Conservation (phyloP, 2,329 filamentous ascomycete species). For the Xylariaceae sp. region DNA sequence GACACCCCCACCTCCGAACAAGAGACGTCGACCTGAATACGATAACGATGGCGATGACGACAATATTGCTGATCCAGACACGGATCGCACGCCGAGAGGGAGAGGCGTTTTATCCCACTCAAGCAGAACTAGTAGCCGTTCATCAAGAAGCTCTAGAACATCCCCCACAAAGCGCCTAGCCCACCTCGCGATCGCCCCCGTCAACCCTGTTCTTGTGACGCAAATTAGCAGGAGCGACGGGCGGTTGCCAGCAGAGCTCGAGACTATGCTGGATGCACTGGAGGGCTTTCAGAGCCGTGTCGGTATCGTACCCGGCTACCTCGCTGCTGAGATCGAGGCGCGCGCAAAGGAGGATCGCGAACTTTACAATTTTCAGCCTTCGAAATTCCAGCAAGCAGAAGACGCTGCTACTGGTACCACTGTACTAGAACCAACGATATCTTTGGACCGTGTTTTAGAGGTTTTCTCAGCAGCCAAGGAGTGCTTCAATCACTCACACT, state of each 20-base stretch:
- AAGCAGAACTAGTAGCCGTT: no score
- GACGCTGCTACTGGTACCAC: background rate
- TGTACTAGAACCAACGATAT: background rate
- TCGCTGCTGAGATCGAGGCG: conserved; percentile 9
- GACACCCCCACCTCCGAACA: background rate
- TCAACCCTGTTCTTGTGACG: background rate
- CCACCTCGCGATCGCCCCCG: background rate
- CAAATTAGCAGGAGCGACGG: background rate
- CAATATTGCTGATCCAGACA: background rate
- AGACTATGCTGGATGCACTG: background rate
- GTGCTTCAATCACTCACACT: background rate
- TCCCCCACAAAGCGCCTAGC: conserved; percentile 4
- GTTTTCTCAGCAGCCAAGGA: background rate
- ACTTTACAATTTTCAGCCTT: background rate
- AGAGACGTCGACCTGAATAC: background rate
- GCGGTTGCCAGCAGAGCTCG: background rate
- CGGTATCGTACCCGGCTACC: conserved; percentile 11
- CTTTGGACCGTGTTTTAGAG: background rate
- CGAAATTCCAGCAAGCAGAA: background rate
- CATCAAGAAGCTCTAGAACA: background rate
- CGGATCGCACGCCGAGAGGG: background rate
- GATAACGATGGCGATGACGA: no score
- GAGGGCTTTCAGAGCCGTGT: background rate
- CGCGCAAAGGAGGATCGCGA: background rate
- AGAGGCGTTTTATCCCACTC: background rate